Evolutionary conservation across 305 asterid species (phyloP).

Genomic region (Fraxinus baroniana): DNA sequence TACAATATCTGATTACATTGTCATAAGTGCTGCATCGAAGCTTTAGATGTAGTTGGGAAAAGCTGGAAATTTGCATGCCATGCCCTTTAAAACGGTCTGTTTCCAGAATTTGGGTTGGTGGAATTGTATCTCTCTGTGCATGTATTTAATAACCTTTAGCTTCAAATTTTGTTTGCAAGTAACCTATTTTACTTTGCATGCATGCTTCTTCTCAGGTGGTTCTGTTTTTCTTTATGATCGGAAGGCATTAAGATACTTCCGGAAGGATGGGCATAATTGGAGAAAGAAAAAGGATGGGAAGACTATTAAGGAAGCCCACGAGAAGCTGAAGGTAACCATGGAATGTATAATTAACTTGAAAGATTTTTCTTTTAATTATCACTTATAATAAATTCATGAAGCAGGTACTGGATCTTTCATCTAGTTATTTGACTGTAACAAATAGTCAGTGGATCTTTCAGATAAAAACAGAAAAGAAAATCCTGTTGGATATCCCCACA

Average conservation of each 20-base stretch:
- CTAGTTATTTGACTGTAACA: not conserved
- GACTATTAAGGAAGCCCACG: conserved; percentile 88
- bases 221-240: conserved; percentile 86
- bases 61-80: conserved; percentile 2
- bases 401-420: not conserved
- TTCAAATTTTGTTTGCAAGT: not conserved
- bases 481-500: not conserved
- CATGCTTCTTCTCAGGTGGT: conserved; percentile 56
- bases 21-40: not conserved
- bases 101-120: not conserved
- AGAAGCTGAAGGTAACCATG: conserved; percentile 67
- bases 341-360: not conserved
- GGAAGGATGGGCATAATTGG: conserved; percentile 92
- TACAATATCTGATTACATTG: not conserved
- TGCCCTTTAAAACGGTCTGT: conserved; percentile 1
- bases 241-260: conserved; percentile 70
- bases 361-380: not conserved
- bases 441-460: not conserved
- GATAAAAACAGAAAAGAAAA: not conserved
- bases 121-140: not conserved
- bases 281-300: conserved; percentile 87
- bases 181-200: not conserved
- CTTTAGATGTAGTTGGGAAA: not conserved
- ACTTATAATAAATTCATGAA: not conserved
- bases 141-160: not conserved